Evolutionary conservation across 2,329 filamentous ascomycete genomes (phyloP).

Genomic region (Diaporthe australafricana): DNA sequence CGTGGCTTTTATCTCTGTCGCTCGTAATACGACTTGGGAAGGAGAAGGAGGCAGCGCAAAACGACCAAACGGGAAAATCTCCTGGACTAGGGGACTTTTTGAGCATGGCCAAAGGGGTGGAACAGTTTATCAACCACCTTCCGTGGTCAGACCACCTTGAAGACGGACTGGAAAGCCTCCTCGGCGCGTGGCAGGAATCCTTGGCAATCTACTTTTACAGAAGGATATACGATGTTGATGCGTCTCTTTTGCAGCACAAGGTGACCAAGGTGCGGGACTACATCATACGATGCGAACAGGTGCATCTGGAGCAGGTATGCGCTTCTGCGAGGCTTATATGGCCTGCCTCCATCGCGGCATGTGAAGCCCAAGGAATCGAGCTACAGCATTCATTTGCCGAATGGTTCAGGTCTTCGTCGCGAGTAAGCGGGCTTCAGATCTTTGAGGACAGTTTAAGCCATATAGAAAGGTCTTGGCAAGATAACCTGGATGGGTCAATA

Average conservation of each 20-base stretch:
- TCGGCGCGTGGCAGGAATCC: conserved; percentile 49
- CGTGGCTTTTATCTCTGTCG: conserved; percentile 48
- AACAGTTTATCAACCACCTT: conserved; percentile 46
- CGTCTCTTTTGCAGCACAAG: conserved; percentile 48
- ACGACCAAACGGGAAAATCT: conserved; percentile 30
- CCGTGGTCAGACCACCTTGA: conserved; percentile 2
- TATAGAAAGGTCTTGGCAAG: conserved; percentile 47
- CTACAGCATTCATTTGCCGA: conserved; percentile 46
- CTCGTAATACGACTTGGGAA: conserved; percentile 50
- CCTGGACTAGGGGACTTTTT: conserved; percentile 46
- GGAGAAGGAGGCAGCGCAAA: conserved; percentile 48
- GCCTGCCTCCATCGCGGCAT: conserved; percentile 54
- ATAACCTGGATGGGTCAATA: no score
- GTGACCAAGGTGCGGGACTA: conserved; percentile 48
- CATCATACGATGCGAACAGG: conserved; percentile 44
- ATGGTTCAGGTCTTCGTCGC: conserved; percentile 47
- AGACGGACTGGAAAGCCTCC: conserved; percentile 45
- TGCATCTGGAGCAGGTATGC: conserved; percentile 42
- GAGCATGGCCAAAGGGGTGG: conserved; percentile 47
- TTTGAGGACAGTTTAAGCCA: conserved; percentile 45
- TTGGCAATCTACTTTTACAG: conserved; percentile 54
- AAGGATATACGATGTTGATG: conserved; percentile 51
- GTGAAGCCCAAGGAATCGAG: conserved; percentile 47
- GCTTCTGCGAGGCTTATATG: conserved; percentile 49
- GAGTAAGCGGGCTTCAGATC: conserved; percentile 46